A percentile compares a stretch with the other conserved stretches of the same genome.
Conservation (phyloP, 2,329 filamentous ascomycete species). For the Daldinia eschscholtzii region DNA sequence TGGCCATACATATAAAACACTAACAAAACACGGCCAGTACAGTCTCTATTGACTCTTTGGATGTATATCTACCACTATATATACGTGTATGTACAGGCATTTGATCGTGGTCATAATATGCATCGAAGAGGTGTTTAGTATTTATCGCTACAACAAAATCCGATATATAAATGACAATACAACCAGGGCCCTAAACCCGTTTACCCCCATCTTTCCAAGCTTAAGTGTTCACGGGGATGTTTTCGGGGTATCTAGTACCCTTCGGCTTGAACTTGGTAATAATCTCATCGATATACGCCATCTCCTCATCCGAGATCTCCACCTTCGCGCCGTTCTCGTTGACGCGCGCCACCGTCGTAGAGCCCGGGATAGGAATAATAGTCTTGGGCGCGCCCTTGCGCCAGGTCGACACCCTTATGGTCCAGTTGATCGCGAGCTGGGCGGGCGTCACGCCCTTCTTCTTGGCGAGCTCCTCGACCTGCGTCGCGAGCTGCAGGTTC, state of each 20-base stretch:
- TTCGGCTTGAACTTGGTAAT: constrained; percentile 61
- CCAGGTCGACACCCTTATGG: constrained; percentile 64
- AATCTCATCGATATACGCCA: constrained; percentile 64
- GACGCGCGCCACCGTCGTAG: constrained; percentile 67
- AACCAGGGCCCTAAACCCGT: background rate
- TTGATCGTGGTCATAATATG: background rate
- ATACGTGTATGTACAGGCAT: background rate
- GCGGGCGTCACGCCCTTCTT: constrained; percentile 71
- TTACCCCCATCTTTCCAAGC: background rate
- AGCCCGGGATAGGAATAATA: constrained; percentile 76
- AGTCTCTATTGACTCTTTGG: background rate
- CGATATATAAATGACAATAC: background rate
- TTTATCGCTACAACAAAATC: background rate
- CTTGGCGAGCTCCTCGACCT: constrained; percentile 69
- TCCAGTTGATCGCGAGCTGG: constrained; percentile 77
- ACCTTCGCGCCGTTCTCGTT: constrained; percentile 70
- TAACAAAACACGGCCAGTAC: constrained; percentile 18
- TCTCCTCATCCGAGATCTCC: constrained; percentile 63
- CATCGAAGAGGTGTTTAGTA: background rate
- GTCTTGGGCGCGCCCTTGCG: constrained; percentile 57
- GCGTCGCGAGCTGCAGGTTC: constrained; percentile 72
- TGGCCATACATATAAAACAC: background rate
- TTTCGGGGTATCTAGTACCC: constrained; percentile 63
- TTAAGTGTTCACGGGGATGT: constrained; percentile 55
- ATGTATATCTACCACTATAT: background rate